Percentiles rank a stretch among this genome's conserved stretches.
These are phyloP conservation scores for Carpinus viminea DNA, from an alignment of 306 rosid genomes.

Conservation along the genomic window DNA sequence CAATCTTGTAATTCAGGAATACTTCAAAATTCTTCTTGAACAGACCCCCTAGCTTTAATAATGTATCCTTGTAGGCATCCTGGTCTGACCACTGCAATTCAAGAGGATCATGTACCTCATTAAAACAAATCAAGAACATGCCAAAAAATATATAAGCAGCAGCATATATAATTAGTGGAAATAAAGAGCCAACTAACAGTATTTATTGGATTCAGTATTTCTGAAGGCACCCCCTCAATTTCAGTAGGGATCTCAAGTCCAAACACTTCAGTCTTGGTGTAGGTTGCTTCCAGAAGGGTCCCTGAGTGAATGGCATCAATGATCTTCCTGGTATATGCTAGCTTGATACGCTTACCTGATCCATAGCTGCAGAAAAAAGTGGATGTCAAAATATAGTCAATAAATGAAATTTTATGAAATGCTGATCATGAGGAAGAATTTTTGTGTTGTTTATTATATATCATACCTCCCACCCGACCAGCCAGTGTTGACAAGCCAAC, in stretches of 20 bases:
- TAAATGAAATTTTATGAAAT: not conserved
- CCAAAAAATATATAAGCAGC: not conserved
- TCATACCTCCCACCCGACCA: slow-evolving; percentile 89
- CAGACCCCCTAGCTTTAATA: slow-evolving; percentile 63
- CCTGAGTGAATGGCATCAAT: slow-evolving; percentile 90
- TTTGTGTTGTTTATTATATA: not conserved
- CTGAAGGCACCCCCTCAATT: slow-evolving; percentile 78
- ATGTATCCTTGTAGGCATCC: slow-evolving; percentile 48
- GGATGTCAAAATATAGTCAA: not conserved
- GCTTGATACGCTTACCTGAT: slow-evolving; percentile 68
- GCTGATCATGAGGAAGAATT: not conserved
- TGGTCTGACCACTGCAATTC: slow-evolving; percentile 74
- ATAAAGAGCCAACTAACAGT: slow-evolving; percentile 50
- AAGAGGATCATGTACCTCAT: not conserved
- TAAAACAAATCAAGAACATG: not conserved
- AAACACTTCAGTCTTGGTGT: slow-evolving; percentile 63
- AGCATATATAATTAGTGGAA: not conserved
- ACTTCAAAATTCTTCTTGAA: slow-evolving; percentile 77
- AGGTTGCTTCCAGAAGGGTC: slow-evolving; percentile 54
- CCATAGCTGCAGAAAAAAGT: slow-evolving; percentile 58
- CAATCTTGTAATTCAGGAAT: slow-evolving; percentile 61
- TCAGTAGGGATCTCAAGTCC: slow-evolving; percentile 78
- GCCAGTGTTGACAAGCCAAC: slow-evolving; percentile 97
- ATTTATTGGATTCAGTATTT: slow-evolving; percentile 72
- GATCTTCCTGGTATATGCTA: slow-evolving; percentile 75